These are phyloP conservation scores for Saksenaea vasiformis DNA, from an alignment of 371 early-diverging fungal species.

Conservation along the genomic window DNA sequence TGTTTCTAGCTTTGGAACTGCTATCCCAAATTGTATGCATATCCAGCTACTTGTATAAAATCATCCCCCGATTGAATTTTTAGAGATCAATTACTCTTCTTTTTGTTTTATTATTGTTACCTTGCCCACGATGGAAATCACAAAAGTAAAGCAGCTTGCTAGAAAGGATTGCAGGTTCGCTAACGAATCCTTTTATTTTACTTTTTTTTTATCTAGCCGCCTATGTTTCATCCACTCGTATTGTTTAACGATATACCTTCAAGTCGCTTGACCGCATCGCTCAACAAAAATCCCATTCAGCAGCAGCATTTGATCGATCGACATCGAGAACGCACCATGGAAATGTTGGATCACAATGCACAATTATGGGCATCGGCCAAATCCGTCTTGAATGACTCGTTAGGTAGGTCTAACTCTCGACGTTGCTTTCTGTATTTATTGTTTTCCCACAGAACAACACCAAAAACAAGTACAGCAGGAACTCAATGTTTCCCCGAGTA, in stretches of 20 bases:
- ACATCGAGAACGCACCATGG: slow-evolving; percentile 30
- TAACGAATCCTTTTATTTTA: not conserved
- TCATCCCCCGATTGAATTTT: slow-evolving; percentile 1
- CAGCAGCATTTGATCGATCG: slow-evolving; percentile 31
- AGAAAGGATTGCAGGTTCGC: not conserved
- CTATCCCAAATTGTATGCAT: not conserved
- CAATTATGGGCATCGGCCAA: slow-evolving; percentile 29
- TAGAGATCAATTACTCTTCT: too few relatives aligned
- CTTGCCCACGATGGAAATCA: not conserved
- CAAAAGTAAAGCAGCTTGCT: not conserved
- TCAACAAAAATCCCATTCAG: slow-evolving; percentile 10
- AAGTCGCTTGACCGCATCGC: slow-evolving; percentile 4
- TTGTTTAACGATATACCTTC: slow-evolving; percentile 24
- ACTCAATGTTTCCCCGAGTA: slow-evolving; percentile 27
- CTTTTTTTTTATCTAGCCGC: slow-evolving; percentile 7
- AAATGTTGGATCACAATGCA: slow-evolving; percentile 40
- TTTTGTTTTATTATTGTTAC: slow-evolving; percentile 7
- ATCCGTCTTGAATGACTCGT: not conserved
- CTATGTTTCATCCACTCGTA: slow-evolving; percentile 22
- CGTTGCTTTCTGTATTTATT: not conserved
- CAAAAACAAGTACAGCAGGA: not conserved
- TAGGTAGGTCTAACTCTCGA: not conserved
- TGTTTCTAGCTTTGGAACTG: not conserved
- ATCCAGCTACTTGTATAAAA: not conserved
- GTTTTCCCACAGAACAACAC: not conserved